Percentiles rank a stretch among this genome's conserved stretches.
Conservation (phyloP, 345 rosid species). For the Alliaria petiolata region DNA sequence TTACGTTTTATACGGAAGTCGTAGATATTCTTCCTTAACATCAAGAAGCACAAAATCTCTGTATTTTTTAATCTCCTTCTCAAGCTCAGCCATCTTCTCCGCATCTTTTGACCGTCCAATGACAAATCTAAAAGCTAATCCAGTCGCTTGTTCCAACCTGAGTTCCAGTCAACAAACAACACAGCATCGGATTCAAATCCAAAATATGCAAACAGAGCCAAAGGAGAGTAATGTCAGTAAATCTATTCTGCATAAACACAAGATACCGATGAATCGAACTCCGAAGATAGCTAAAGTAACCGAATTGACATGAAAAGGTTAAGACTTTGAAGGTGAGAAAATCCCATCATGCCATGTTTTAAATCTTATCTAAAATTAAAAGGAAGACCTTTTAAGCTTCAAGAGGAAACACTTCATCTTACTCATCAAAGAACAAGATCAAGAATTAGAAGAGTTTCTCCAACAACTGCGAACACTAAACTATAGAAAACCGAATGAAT, state of each 20-base stretch:
- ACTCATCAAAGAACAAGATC: neutral
- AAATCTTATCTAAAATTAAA: neutral
- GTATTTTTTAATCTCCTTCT: constrained; percentile 54
- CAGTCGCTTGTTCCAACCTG: constrained; percentile 90
- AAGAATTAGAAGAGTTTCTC: neutral
- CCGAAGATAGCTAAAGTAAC: neutral
- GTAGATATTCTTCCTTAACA: constrained; percentile 61
- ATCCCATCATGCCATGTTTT: neutral
- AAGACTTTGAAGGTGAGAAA: neutral
- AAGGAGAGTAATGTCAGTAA: neutral
- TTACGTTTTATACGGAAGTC: constrained; percentile 81
- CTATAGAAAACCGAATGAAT: neutral
- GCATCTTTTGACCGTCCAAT: constrained; percentile 66
- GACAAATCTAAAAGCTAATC: constrained; percentile 73
- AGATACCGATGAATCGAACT: neutral
- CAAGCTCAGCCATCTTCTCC: constrained; percentile 60
- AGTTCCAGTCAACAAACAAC: constrained; percentile 10
- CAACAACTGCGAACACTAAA: neutral
- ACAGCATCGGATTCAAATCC: neutral
- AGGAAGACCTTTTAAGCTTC: neutral
- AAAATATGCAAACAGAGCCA: neutral
- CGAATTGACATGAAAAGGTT: neutral
- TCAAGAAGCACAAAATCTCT: constrained; percentile 74
- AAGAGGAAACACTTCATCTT: neutral
- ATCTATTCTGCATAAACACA: too few species aligned